Evolutionary conservation across 2,329 filamentous ascomycete genomes (phyloP), one percentile per base, ranked within the genome.

Genomic region (Pseudodiploospora longispora): DNA sequence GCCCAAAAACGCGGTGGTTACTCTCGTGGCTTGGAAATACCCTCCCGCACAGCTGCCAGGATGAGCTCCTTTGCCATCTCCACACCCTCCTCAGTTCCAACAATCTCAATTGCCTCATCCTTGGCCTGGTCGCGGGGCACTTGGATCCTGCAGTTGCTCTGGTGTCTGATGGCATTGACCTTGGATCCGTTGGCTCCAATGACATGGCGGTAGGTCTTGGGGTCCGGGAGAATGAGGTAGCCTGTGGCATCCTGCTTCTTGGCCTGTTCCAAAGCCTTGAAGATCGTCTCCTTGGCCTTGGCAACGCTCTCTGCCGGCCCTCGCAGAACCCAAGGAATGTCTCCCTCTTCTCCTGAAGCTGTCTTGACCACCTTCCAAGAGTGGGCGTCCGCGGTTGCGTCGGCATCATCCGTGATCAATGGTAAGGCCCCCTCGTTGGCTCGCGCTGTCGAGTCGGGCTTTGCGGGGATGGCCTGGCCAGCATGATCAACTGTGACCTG

Each of bases 71-170:
- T 89, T 40, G 93, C 93, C 63, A 85, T 76, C 66, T 96, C 87
- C 33, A 95, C 80, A 9, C 87, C 88, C 10, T 88, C 85, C 59
- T 78, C 78, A 44, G 75, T 78, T 34, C 93, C 93, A 32, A 84
- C 74, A 56, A 98, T 85, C 70, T 95, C 88, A 61, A 98, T 96
- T 4, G 91, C 87, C 65, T 96, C 90, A 40, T 77, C 75, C 51
- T 69, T 71, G 38, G 70, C 71, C 64, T 94, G 85, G 58, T 87
- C 83, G 53, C 87, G 82, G 27, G 93, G 93, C 35, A 98, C 91
- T 52, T 90, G 89, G 61, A 98, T 94, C 68, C 85, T 89, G 67
- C 90, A 96, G 44, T 86, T 87, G 41, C 89, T 96, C 71, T 93
- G 82, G 70, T 87, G 88, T 55, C 93, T 82, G 61, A 98, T 96